Percentiles rank a stretch among this genome's conserved stretches.
Conservation (phyloP, 1,284 basidiomycete species). For the Blastosporella zonata region DNA sequence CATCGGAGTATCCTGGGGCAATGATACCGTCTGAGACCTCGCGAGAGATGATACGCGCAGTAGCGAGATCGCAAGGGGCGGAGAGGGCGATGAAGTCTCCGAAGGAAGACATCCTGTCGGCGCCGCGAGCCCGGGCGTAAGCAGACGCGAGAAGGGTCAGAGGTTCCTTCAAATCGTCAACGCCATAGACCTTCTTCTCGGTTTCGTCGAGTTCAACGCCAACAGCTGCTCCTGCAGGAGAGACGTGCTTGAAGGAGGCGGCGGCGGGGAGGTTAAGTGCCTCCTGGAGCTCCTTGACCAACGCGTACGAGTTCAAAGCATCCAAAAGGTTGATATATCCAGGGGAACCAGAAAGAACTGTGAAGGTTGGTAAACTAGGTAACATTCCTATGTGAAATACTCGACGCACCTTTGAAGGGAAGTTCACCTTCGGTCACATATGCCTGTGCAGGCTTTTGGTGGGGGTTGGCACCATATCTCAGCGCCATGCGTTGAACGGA, state of each 20-base stretch:
- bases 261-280: conserved; percentile 89
- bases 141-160: conserved; percentile 90
- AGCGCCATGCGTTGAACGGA: conserved; percentile 83
- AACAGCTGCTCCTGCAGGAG: conserved; percentile 94
- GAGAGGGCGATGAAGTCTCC: conserved; percentile 98
- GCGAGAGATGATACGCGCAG: conserved; percentile 94
- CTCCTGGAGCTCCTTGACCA: conserved; percentile 92
- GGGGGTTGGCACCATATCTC: conserved; percentile 97
- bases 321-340: conserved; percentile 99
- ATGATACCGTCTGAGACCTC: conserved; percentile 99
- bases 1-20: conserved; percentile 87
- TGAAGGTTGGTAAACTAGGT: background rate
- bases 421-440: conserved; percentile 88
- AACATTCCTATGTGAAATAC: background rate
- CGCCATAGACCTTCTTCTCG: conserved; percentile 95
- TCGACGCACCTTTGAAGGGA: conserved; percentile 84
- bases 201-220: conserved; percentile 81
- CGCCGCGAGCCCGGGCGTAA: conserved; percentile 95
- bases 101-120: conserved; percentile 99
- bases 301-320: conserved; percentile 94
- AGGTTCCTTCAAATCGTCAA: conserved; percentile 90
- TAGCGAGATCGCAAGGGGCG: conserved; percentile 88
- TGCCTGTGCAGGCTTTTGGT: conserved; percentile 98
- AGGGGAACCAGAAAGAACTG: conserved; percentile 90
- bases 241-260: conserved; percentile 99